A percentile compares a stretch with the other conserved stretches of the same genome.
These are phyloP conservation scores for Xylaria sp. DNA, from an alignment of 2,329 filamentous ascomycete genomes.

Conservation along the genomic window DNA sequence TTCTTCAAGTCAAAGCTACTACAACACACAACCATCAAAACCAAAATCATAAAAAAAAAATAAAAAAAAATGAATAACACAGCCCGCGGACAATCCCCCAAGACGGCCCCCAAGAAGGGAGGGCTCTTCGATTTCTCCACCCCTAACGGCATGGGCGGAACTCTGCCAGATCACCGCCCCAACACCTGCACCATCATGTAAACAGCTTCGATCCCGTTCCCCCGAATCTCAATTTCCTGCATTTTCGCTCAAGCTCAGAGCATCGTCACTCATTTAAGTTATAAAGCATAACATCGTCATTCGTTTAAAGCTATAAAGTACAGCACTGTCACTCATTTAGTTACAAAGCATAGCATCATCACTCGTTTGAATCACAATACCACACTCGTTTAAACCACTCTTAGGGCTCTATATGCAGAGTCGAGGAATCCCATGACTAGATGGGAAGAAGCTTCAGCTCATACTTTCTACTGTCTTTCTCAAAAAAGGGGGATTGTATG, in stretches of 20 bases:
- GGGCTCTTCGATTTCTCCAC: constrained; percentile 33
- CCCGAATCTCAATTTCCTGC: background rate
- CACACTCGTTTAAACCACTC: background rate
- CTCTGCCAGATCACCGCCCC: background rate
- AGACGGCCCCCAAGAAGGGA: constrained; percentile 25
- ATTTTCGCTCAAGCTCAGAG: background rate
- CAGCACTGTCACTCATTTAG: background rate
- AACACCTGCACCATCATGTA: constrained; percentile 22
- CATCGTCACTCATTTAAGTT: background rate
- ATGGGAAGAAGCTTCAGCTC: background rate
- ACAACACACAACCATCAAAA: background rate
- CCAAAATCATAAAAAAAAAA: background rate
- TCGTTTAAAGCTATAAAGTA: background rate
- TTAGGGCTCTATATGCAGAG: background rate
- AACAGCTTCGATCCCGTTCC: background rate
- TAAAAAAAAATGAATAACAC: constrained; percentile 28
- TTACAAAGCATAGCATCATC: background rate
- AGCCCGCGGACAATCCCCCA: constrained; percentile 14
- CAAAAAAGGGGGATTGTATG: background rate
- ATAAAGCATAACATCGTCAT: background rate
- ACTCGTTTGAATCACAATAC: background rate
- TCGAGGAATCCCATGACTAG: background rate
- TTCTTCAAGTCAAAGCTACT: background rate
- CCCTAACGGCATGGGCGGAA: constrained; percentile 17
- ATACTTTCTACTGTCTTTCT: background rate